phyloP scores from a whole-genome alignment of 257 asterid species.

The Solanum etuberosum region DNA sequence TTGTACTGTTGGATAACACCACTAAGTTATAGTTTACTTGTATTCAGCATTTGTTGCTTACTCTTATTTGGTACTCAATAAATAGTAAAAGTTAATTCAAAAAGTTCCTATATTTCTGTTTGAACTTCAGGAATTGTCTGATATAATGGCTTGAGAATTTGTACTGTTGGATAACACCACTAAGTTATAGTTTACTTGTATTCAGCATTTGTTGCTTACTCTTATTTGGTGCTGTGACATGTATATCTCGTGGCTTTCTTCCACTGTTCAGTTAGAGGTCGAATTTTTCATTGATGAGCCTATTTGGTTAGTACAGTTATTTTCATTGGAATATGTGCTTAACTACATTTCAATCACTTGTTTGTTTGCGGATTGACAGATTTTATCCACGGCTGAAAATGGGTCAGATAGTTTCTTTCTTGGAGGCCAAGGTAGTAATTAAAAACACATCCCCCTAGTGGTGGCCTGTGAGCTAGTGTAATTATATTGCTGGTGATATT shows the following conservation, averaged over 20 bases:
- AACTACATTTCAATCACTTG: neutral
- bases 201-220: neutral
- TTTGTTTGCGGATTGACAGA: slow-evolving; percentile 29
- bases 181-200: neutral
- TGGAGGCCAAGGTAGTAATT: slow-evolving; percentile 59
- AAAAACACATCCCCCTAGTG: neutral
- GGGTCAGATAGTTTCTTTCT: slow-evolving; percentile 50
- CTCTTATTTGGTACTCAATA: neutral
- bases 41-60: no score
- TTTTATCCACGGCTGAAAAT: slow-evolving; percentile 67
- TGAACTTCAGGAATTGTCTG: neutral
- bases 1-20: no score
- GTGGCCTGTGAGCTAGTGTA: neutral
- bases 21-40: no score
- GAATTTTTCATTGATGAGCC: neutral
- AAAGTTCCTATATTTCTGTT: no score
- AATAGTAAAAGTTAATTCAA: neutral
- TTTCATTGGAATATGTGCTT: neutral
- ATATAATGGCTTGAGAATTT: neutral
- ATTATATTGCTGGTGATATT: neutral
- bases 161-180: neutral
- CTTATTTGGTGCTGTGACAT: neutral
- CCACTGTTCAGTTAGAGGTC: neutral
- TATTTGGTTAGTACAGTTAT: neutral
- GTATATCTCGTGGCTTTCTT: neutral